phyloP scores from a whole-genome alignment of 352 stramenopile genomes.

The Phytopythium boreale region DNA sequence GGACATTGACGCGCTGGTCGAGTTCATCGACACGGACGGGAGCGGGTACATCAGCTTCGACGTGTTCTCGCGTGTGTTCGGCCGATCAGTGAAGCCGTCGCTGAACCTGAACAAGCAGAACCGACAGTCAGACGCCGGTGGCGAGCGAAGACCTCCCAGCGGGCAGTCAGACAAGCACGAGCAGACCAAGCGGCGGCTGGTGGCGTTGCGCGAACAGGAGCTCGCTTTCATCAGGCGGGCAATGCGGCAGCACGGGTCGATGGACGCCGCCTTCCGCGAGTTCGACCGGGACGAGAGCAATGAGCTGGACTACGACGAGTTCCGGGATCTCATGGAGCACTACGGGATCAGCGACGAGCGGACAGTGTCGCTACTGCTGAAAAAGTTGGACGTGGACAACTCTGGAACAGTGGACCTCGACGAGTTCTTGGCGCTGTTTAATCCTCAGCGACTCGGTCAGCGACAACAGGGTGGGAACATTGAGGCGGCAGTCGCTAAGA shows the following conservation, averaged over 20 bases:
- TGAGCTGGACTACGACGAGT: conserved; percentile 55
- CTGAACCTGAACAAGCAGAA: conserved; percentile 13
- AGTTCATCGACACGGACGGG: conserved; percentile 33
- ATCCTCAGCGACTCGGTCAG: conserved; percentile 20
- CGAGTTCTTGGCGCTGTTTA: conserved; percentile 60
- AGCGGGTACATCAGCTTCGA: conserved; percentile 39
- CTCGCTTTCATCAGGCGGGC: conserved; percentile 46
- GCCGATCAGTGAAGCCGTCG: conserved; percentile 14
- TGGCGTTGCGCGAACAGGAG: conserved; percentile 41
- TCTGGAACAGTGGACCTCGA: conserved; percentile 46
- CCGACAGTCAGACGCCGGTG: neutral
- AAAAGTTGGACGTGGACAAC: conserved; percentile 42
- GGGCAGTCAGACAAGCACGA: conserved; percentile 12
- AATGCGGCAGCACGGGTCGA: conserved; percentile 31
- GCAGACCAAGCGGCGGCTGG: conserved; percentile 20
- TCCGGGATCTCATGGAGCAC: conserved; percentile 48
- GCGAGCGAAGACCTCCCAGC: neutral
- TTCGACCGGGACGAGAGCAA: conserved; percentile 29
- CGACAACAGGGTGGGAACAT: conserved; percentile 6
- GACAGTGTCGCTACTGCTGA: conserved; percentile 43
- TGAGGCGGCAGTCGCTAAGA: neutral
- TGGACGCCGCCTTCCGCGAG: conserved; percentile 42
- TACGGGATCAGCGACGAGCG: conserved; percentile 51
- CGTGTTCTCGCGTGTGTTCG: conserved; percentile 42
- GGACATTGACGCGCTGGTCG: conserved; percentile 34